phyloP scores from a whole-genome alignment of 495 filamentous ascomycete species.

The Talaromyces thailandensis region DNA sequence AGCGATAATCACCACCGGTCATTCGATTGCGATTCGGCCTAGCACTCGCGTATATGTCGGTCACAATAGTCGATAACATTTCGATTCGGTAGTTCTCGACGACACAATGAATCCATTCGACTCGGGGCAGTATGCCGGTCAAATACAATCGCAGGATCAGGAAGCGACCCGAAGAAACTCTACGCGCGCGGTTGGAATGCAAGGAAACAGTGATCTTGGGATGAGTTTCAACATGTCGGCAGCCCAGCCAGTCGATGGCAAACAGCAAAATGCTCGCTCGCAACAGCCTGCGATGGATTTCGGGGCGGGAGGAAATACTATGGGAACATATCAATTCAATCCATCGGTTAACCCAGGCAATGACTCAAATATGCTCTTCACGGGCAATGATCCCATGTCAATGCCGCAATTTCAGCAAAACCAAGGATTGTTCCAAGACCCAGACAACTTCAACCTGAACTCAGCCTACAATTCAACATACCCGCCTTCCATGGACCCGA shows the following conservation, averaged over 20 bases:
- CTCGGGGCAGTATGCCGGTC: not conserved
- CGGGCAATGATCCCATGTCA: not conserved
- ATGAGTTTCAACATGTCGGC: not conserved
- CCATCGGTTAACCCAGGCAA: not conserved
- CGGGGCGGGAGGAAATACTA: not conserved
- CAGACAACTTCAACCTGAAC: not conserved
- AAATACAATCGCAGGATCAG: not conserved
- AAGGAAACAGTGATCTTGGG: not conserved
- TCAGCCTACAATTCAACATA: not conserved
- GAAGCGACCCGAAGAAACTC: not conserved
- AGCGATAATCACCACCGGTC: not conserved
- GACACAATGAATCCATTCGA: not conserved
- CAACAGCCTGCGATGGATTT: not conserved
- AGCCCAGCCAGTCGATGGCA: not conserved
- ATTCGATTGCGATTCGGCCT: not conserved
- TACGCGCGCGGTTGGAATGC: not conserved
- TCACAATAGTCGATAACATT: not conserved
- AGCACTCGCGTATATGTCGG: not conserved
- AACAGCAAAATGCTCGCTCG: not conserved
- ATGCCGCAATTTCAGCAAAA: not conserved
- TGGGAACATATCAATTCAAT: not conserved
- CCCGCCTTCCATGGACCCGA: not conserved
- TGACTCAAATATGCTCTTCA: not conserved
- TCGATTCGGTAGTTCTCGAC: not conserved
- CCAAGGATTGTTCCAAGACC: not conserved